Evolutionary conservation across 2,329 filamentous ascomycete species (phyloP), one percentile per base, ranked within the genome.

Genomic region (Calonectria pteridis): DNA sequence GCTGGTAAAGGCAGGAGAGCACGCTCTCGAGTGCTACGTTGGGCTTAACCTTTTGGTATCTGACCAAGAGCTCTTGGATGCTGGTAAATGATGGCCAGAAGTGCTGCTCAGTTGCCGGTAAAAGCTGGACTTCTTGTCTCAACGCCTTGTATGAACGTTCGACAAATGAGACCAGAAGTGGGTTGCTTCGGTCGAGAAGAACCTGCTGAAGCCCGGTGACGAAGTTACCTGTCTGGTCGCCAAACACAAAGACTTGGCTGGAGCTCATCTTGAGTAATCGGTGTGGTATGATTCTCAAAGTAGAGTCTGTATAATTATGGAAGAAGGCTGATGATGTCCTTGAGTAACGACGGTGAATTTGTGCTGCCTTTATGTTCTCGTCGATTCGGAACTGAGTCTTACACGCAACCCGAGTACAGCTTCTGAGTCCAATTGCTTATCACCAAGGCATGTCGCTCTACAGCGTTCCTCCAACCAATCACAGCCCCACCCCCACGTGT

Each of bases 81-180:
- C 55, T 59, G 40, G 33, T 59, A n/a, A 59, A 59, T 59, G 55
- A 26, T 40, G 55, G 55, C 55, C 55, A 59, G n/a, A 59, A 18
- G 23, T 59, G 33, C 55, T 59, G 55, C 6, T 59, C 55, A 59
- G 33, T 59, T 37, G 55, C 55, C 23, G 55, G 55, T 59, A 59
- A 59, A 10, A 59, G 55, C 33, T 59, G 55, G 55, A 59, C 55
- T 59, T 59, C 55, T 59, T 59, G 55, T 40, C 55, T 59, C 55
- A 59, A 59, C 28, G 55, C 55, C 55, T 59, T 59, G 55, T 59
- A 59, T 59, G 55, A 59, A 3, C 55, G 55, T 59, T 59, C 55
- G 55, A 59, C 55, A 59, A 59, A 59, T 59, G 55, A 59, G 55
- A 59, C 55, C 4, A 59, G 55, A 10, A 59, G 33, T 28, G 55